Evolutionary conservation across 805 yeast genomes (phyloP), one percentile per base, ranked within the genome.

Genomic region (Wickerhamomyces silvicola): DNA sequence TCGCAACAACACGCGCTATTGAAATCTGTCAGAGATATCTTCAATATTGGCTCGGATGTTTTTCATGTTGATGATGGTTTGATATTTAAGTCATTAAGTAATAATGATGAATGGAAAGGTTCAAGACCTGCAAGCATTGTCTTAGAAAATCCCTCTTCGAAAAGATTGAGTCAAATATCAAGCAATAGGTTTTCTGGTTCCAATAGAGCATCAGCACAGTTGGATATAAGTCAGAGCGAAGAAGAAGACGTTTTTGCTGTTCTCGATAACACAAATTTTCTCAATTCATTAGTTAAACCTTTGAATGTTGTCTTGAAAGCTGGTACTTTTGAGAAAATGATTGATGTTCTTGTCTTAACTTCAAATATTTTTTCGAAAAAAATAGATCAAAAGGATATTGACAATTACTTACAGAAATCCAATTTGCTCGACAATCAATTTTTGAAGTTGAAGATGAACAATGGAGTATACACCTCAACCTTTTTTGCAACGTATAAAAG

Each of bases 291-390:
- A 22, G 32, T 33, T 41, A 62, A 45, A 36, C 62, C 45, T 14
- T 48, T 34, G 15, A 54, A 59, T 33, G 79, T 74, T 7, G 79
- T 71, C 6, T 57, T 75, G 18, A 78, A 77, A 45, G 72, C 84
- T 4, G 92, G 92, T 2, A 69, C 83, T 1, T 57, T 85, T 35
- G 92, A 84, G 27, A 75, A 77, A 44, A 66, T 90, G 45, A 67
- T 87, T 33, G 97, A 90, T 55, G 67, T 88, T 15, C 58, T 90
- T 31, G 86, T 90, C 5, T 66, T 72, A 52, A 90, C 82, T 14
- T 79, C 72, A 24, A 72, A 70, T 44, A 75, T 72, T 34, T 86
- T 75, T 50, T 60, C 67, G 3, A 61, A 59, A 23, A 47, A 51
- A 23, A 66, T 74, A 8, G 58, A 59, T 21, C 56, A 61, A 15